Evolutionary conservation across 768 basidiomycete genomes (phyloP).

Genomic region (Suillus plorans): DNA sequence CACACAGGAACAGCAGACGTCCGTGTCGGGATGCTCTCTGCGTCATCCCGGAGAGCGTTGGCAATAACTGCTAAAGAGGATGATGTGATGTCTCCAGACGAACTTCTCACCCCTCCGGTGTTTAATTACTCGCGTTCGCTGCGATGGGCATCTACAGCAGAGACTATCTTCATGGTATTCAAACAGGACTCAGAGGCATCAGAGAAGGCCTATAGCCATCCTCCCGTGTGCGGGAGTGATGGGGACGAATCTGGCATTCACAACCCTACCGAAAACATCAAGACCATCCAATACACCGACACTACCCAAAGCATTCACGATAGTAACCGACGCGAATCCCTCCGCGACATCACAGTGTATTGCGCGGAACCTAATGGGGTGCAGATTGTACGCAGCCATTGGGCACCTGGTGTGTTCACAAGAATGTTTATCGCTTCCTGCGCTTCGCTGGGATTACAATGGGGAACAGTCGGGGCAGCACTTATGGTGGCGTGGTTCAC

Average conservation of each 20-base stretch:
- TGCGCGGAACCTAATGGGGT: not conserved
- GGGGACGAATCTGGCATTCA: not conserved
- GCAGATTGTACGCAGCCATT: not conserved
- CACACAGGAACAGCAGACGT: not conserved
- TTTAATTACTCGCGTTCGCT: not conserved
- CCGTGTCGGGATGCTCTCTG: accelerated
- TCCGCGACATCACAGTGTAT: not conserved
- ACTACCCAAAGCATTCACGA: not conserved
- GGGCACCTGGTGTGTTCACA: not conserved
- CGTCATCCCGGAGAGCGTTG: not conserved
- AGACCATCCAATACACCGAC: not conserved
- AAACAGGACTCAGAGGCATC: not conserved
- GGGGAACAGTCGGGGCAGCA: not conserved
- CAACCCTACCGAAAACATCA: too few species aligned
- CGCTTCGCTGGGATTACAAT: not conserved
- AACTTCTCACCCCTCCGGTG: not conserved
- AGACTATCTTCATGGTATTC: not conserved
- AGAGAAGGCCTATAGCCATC: not conserved
- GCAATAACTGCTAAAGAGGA: not conserved
- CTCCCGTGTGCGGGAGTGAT: not conserved
- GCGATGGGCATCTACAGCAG: not conserved
- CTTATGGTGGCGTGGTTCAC: not conserved
- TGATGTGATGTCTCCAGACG: not conserved
- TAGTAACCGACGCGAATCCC: not conserved
- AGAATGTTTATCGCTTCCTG: not conserved